Evolutionary conservation across 2,329 filamentous ascomycete species (phyloP), one percentile per base, ranked within the genome.

Genomic region (Triangularia setosa): DNA sequence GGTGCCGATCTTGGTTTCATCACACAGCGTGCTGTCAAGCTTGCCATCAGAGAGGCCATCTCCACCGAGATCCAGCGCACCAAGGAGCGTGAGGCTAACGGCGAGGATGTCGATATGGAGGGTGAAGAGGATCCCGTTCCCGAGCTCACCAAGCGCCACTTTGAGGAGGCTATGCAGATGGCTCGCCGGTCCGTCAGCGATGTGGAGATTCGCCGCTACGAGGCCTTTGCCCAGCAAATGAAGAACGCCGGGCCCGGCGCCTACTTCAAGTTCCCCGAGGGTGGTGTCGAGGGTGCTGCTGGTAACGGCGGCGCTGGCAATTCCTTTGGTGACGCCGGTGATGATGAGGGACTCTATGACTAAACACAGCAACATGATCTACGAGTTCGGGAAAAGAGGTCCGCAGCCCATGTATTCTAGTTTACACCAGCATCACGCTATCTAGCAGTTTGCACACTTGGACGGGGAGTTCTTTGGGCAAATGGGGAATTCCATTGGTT

Each of bases 1-100:
- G 95, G 95, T 93, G 95, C 95, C 75, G 95, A 99, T 90, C 86
- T 99, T 77, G 95, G 95, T 68, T 99, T 98, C 83, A 93, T 99
- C 76, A 97, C 95, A 24, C 95, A 99, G 83, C 93, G 95, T 78
- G 95, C 95, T 61, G 95, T 97, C 84, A 99, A 99, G 88, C 89
- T 98, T 75, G 95, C 95, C 72, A 99, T 99, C 83, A 99, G 99
- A 87, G 90, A 99, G 83, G 89, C 94, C 28, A 99, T 99, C 73
- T 83, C 88, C 18, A 76, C 85, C 56, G 94, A 98, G 67, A 98
- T 99, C 72, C 91, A 96, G 80, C 91, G 92, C 71, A 84, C 85
- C 75, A 97, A 96, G 87, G 90, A 90, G 73, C 92, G 91, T 64
- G 94, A 97, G 81, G 93, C 90, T 68, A 84, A 89, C 71, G 92